Evolutionary conservation across 306 rosid genomes (phyloP).

Genomic region (Sicyos baderoa): DNA sequence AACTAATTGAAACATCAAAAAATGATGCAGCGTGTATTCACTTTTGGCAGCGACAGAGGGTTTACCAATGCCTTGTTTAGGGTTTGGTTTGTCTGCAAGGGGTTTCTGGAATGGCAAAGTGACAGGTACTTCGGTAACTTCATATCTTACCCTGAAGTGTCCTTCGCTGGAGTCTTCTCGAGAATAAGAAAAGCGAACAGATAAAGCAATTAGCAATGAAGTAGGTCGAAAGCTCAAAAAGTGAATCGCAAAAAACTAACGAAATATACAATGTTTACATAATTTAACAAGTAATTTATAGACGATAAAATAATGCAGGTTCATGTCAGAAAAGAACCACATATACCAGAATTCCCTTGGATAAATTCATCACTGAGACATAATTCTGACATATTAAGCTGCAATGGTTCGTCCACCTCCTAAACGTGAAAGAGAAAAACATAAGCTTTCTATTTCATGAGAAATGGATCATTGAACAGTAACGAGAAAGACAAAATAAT

Average conservation of each 20-base stretch:
- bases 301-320: not conserved
- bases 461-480: not conserved
- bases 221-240: not conserved
- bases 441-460: constrained; percentile 19
- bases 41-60: not conserved
- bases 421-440: constrained; percentile 26
- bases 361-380: constrained; percentile 62
- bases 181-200: constrained; percentile 5
- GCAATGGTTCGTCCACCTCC: constrained; percentile 81
- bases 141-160: constrained; percentile 82
- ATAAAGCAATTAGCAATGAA: constrained; percentile 5
- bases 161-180: constrained; percentile 59
- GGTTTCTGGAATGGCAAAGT: constrained; percentile 89
- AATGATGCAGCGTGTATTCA: not conserved
- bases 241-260: not conserved
- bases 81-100: constrained; percentile 87
- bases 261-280: not conserved
- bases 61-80: constrained; percentile 97
- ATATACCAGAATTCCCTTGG: constrained; percentile 61
- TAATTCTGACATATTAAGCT: constrained; percentile 81
- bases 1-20: not conserved
- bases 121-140: constrained; percentile 65
- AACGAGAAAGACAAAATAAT: constrained; percentile 6
- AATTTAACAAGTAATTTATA: not conserved
- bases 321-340: constrained; percentile 6